These are phyloP conservation scores for Schwanniomyces pseudopolymorphus DNA, from an alignment of 805 yeast species.

Conservation along the genomic window DNA sequence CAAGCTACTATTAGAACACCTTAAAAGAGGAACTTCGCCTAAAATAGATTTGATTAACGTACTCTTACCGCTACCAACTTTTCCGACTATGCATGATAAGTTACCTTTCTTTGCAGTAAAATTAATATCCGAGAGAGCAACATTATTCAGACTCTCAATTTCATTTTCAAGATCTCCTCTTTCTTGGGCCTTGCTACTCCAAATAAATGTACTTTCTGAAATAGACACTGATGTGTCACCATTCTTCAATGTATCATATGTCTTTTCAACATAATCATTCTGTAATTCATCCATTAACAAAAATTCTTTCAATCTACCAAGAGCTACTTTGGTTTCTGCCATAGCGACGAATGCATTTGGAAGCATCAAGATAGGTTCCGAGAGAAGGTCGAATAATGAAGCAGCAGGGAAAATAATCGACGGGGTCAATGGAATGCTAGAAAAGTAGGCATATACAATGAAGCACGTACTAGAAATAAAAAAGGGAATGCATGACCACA, in stretches of 20 bases:
- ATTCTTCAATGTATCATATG: slow-evolving; percentile 12
- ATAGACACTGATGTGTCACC: slow-evolving; percentile 25
- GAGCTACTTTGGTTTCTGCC: slow-evolving; percentile 31
- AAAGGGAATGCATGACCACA: slow-evolving; percentile 42
- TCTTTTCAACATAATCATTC: slow-evolving; percentile 19
- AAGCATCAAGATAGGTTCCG: slow-evolving; percentile 33
- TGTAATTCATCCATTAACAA: slow-evolving; percentile 35
- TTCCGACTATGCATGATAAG: slow-evolving; percentile 42
- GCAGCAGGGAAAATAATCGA: slow-evolving; percentile 41
- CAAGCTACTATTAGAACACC: slow-evolving; percentile 12
- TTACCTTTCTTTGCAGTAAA: slow-evolving; percentile 34
- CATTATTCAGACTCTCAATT: slow-evolving; percentile 12
- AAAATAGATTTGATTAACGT: slow-evolving; percentile 34
- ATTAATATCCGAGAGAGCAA: slow-evolving; percentile 31
- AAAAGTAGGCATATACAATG: slow-evolving; percentile 22
- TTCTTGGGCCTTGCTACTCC: slow-evolving; percentile 21
- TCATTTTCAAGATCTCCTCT: slow-evolving; percentile 3
- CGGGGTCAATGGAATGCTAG: slow-evolving; percentile 30
- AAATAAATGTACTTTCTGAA: slow-evolving; percentile 33
- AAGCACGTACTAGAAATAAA: slow-evolving; percentile 34
- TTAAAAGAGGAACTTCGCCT: slow-evolving; percentile 29
- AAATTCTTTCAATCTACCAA: slow-evolving; percentile 31
- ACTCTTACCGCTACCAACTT: slow-evolving; percentile 42
- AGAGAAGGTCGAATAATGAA: slow-evolving; percentile 34
- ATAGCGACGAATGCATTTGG: slow-evolving; percentile 29